These are phyloP conservation scores for Brassica juncea DNA, from an alignment of 345 rosid species.

Conservation along the genomic window DNA sequence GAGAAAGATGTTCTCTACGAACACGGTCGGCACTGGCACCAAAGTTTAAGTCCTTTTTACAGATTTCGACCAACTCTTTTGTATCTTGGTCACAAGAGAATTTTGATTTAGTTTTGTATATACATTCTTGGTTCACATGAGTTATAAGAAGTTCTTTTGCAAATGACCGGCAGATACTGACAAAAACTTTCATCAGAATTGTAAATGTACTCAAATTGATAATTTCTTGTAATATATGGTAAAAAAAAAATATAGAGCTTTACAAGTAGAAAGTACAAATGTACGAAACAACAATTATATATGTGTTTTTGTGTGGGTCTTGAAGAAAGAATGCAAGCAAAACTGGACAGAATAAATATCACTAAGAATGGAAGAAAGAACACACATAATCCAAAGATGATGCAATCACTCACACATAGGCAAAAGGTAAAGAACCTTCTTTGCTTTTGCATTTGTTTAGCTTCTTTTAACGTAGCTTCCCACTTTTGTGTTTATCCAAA, in stretches of 20 bases:
- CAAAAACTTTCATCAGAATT: not conserved
- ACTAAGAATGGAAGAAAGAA: slow-evolving; percentile 17
- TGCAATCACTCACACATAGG: slow-evolving; percentile 10
- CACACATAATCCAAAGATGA: slow-evolving; percentile 9
- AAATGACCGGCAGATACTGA: not conserved
- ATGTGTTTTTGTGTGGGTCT: slow-evolving; percentile 6
- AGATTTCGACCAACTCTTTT: not conserved
- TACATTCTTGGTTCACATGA: not conserved
- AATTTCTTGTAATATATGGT: slow-evolving; percentile 2
- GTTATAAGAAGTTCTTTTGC: not conserved
- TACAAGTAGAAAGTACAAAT: slow-evolving; percentile 33
- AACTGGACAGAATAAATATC: slow-evolving; percentile 31
- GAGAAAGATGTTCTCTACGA: no score
- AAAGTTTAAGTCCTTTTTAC: slow-evolving; percentile 5
- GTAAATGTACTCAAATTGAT: slow-evolving; percentile 6
- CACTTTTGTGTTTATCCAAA: slow-evolving; percentile 52
- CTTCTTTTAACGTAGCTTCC: slow-evolving; percentile 14
- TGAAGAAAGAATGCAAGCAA: slow-evolving; percentile 36
- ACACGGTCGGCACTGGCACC: not conserved
- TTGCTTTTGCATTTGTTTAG: not conserved
- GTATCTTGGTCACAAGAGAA: not conserved
- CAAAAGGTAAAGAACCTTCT: slow-evolving; percentile 14
- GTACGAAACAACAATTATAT: not conserved
- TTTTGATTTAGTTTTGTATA: not conserved
- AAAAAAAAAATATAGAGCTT: slow-evolving; percentile 17